Evolutionary conservation across 805 yeast genomes (phyloP), one percentile per base, ranked within the genome.

Genomic region (Saccharomycopsis babjevae): DNA sequence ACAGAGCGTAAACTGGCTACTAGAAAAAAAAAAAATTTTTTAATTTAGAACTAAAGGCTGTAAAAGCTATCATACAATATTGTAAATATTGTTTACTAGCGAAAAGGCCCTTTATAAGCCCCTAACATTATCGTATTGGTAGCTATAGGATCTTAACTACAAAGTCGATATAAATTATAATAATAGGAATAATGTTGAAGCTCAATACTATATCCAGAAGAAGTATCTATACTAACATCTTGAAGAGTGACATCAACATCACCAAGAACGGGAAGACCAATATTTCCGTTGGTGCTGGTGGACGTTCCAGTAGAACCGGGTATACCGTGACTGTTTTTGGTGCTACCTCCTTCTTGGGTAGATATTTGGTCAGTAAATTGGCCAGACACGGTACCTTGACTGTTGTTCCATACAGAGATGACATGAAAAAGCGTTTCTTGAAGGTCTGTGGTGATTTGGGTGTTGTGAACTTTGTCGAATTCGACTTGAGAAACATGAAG

Each of bases 311-410:
- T 34, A 81, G 96, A 76, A 85, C 93, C 8, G 96, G 96, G 1
- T 88, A 84, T 74, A 88, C 92, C 3, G 96, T 92, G 25, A 88
- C 96, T 0, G 94, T 89, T 1, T 89, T 89, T 69, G 96, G 96
- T 10, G 88, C 86, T 42, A 76, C 85, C 56, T 96, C 96, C 1
- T 84, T 86, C 71, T 74, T 89, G 62, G 96, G 96, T 56, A 81
- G 89, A 57, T 81, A 86, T 66, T 72, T 89, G 64, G 80, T 83
- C 20, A 76, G 92, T 40, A 86, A 85, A 69, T 77, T 89, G 67
- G 96, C 93, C 64, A 79, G 85, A 69, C 90, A 89, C 70, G 96
- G 96, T 65, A 89, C 96, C 34, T 73, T 79, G 59, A 83, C 86
- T 8, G 82, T 88, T 57, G 85, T 83, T 25, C 96, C 96, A n/a